These are phyloP conservation scores for Schwanniomyces occidentalis DNA, from an alignment of 805 yeast species.

Conservation along the genomic window DNA sequence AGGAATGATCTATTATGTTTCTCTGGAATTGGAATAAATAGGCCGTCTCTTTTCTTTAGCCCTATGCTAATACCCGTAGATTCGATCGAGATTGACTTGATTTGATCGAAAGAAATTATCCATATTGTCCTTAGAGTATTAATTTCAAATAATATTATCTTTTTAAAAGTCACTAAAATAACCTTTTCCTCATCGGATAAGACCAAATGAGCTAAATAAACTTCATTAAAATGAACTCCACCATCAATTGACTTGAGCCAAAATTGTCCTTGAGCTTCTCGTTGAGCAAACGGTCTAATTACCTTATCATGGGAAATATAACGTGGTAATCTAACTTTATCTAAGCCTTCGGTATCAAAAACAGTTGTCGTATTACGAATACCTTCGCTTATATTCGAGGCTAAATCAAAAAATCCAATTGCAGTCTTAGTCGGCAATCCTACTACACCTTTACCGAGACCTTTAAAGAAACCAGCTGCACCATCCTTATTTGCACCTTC, in stretches of 20 bases:
- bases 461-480: constrained; percentile 87
- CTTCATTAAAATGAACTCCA: constrained; percentile 70
- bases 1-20: constrained; percentile 59
- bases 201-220: constrained; percentile 81
- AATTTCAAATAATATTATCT: constrained; percentile 67
- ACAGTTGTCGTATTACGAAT: constrained; percentile 90
- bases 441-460: constrained; percentile 90
- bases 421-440: constrained; percentile 97
- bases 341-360: constrained; percentile 75
- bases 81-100: constrained; percentile 74
- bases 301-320: constrained; percentile 68
- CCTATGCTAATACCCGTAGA: constrained; percentile 74
- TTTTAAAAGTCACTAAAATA: constrained; percentile 70
- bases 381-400: constrained; percentile 91
- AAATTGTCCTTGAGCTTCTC: constrained; percentile 92
- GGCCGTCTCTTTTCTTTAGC: constrained; percentile 50
- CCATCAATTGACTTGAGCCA: constrained; percentile 86
- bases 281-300: constrained; percentile 69
- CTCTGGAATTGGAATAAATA: constrained; percentile 80
- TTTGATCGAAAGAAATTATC: constrained; percentile 63
- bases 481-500: constrained; percentile 91
- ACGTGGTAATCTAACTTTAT: constrained; percentile 81
- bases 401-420: constrained; percentile 89
- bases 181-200: constrained; percentile 79
- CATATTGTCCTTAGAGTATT: constrained; percentile 64